Evolutionary conservation across 2,329 filamentous ascomycete species (phyloP).

Genomic region (Talaromyces amestolkiae): DNA sequence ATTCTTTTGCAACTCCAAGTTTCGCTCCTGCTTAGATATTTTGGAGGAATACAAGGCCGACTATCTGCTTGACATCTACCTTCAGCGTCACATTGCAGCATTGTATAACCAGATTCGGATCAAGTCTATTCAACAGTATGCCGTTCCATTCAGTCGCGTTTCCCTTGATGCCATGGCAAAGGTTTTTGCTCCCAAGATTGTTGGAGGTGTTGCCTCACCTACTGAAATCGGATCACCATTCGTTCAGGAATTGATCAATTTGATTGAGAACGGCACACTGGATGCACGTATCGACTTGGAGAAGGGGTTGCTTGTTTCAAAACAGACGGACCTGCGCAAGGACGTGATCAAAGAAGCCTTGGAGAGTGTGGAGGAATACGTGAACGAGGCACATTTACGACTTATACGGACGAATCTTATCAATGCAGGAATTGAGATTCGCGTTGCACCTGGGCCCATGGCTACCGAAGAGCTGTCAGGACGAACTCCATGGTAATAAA

Average conservation of each 20-base stretch:
- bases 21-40: slow-evolving; percentile 77
- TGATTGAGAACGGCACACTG: slow-evolving; percentile 72
- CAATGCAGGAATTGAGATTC: slow-evolving; percentile 72
- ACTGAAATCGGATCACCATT: slow-evolving; percentile 57
- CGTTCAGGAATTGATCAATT: slow-evolving; percentile 64
- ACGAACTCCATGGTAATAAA: background rate
- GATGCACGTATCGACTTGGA: slow-evolving; percentile 82
- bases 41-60: slow-evolving; percentile 79
- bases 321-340: slow-evolving; percentile 63
- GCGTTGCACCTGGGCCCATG: slow-evolving; percentile 20
- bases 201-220: slow-evolving; percentile 49
- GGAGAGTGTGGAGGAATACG: slow-evolving; percentile 66
- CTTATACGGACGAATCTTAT: slow-evolving; percentile 74
- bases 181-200: slow-evolving; percentile 61
- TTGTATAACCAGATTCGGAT: slow-evolving; percentile 75
- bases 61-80: slow-evolving; percentile 85
- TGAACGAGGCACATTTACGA: slow-evolving; percentile 71
- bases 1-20: slow-evolving; percentile 87
- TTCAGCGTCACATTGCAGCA: slow-evolving; percentile 68
- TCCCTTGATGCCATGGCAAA: slow-evolving; percentile 74
- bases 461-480: background rate
- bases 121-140: slow-evolving; percentile 92
- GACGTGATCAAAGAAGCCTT: slow-evolving; percentile 70
- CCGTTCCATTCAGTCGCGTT: slow-evolving; percentile 84
- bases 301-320: slow-evolving; percentile 73